Conservation (phyloP, 2,329 filamentous ascomycete genomes). For the Fusarium anthophilum region DNA sequence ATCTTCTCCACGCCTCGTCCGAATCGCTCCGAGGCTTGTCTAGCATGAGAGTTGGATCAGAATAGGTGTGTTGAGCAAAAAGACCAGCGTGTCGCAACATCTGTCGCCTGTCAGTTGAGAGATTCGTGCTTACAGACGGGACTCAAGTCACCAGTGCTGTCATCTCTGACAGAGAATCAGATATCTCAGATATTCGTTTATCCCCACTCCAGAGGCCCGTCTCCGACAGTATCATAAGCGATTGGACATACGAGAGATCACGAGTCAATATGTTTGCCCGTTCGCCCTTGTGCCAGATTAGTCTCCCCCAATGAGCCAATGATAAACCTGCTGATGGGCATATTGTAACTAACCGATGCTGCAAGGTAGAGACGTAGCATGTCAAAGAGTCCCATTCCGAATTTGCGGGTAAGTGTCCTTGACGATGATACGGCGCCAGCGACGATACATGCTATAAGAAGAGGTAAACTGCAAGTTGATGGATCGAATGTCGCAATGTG, state of each 20-base stretch:
- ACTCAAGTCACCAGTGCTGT: background rate
- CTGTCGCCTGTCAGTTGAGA: background rate
- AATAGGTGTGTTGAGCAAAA: background rate
- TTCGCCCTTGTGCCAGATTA: background rate
- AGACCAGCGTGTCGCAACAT: background rate
- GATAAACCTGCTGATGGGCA: too few relatives aligned
- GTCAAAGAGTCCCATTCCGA: background rate
- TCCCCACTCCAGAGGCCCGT: background rate
- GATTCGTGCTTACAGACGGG: rapidly evolving
- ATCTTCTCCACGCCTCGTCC: background rate
- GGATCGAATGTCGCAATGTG: background rate
- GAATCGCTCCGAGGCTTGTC: rapidly evolving
- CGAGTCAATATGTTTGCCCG: background rate
- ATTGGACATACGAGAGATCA: background rate
- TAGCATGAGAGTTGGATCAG: background rate
- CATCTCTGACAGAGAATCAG: background rate
- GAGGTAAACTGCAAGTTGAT: background rate
- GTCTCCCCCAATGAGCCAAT: too few relatives aligned
- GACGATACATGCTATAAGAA: background rate
- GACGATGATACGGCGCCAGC: background rate
- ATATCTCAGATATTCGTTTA: background rate
- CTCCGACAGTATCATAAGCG: background rate
- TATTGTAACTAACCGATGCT: background rate
- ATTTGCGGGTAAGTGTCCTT: background rate
- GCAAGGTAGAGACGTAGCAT: background rate